Base-by-base conservation (phyloP, 179 eudicot genomes). In the Spergularia azorica region DNA sequence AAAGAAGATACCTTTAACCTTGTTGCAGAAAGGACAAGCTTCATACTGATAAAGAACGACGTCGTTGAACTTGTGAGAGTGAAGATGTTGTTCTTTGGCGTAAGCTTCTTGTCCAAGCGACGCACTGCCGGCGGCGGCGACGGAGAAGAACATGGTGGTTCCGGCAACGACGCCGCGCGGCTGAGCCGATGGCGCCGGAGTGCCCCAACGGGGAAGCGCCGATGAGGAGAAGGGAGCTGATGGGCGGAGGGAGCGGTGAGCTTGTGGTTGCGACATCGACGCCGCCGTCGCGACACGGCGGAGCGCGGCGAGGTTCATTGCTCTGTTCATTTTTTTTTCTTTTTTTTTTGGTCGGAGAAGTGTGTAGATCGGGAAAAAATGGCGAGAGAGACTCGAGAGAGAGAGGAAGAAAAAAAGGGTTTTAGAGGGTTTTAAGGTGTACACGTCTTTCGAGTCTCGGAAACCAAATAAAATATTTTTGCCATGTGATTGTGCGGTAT, bases 1-100 rank as follows among this genome's bases (percentile, higher is more conserved):
- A 39, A 16, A 50, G 58, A 58, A 65, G 16, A 38, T 81, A 94
- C 98, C 98, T 92, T 95, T 95, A 60, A 95, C 97, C 80, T 92
- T 95, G 84, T 95, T 95, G 65, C 98, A 92, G 77, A 95, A 95
- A 59, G 98, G 98, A 77, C 97, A 95, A 74, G 97, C 98, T 78
- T 94, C 96, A 79, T 90, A 92, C 85, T 92, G 96, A 72, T 92
- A 95, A 6, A 92, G 88, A 56, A 93, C 93, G 65, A 95, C 91
- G 5, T 95, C 93, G 13, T 88, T 87, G 39, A 87, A 79, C 69
- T 83, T 77, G 13, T 50, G 66, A 26, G 77, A 10, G 12, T 73
- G 80, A 17, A 39, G 80, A 9, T 11, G 15, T 43, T 26, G 84
- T 79, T 90, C 97, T 63, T 93, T 95, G 0, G 98, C 97, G 46